phyloP scores from a whole-genome alignment of 2,329 filamentous ascomycete species.

The Chaetothyriales sp. region DNA sequence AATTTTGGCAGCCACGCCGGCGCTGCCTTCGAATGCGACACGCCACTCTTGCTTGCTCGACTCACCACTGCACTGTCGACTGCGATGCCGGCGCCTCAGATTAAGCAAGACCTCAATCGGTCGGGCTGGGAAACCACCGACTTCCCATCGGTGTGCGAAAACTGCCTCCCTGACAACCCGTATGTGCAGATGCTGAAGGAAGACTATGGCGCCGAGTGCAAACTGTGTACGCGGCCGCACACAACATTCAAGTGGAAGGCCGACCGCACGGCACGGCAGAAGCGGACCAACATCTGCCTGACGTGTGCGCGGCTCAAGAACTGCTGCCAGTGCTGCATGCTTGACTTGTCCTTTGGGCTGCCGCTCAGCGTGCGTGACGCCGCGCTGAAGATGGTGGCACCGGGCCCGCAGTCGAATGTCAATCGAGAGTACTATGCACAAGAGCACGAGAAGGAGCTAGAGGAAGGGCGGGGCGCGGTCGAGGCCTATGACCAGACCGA shows the following conservation, averaged over 20 bases:
- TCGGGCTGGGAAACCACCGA: slow-evolving; percentile 78
- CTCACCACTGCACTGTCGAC: background rate
- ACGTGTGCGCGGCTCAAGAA: slow-evolving; percentile 97
- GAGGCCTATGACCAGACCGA: slow-evolving; percentile 96
- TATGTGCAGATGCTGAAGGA: slow-evolving; percentile 99
- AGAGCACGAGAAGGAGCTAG: slow-evolving; percentile 88
- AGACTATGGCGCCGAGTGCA: slow-evolving; percentile 79
- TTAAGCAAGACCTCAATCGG: slow-evolving; percentile 89
- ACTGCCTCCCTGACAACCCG: slow-evolving; percentile 86
- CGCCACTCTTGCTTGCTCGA: background rate
- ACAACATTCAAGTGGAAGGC: slow-evolving; percentile 92
- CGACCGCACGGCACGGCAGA: slow-evolving; percentile 80
- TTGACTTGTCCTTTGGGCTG: slow-evolving; percentile 88
- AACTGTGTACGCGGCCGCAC: slow-evolving; percentile 84
- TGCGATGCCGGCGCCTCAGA: slow-evolving; percentile 64
- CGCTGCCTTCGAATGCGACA: background rate
- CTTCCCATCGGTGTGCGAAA: slow-evolving; percentile 52
- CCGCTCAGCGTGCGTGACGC: slow-evolving; percentile 92
- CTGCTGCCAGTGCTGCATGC: slow-evolving; percentile 97
- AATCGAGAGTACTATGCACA: slow-evolving; percentile 97
- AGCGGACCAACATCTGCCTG: slow-evolving; percentile 87
- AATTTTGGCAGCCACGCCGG: background rate
- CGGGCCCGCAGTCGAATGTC: slow-evolving; percentile 79
- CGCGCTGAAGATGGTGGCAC: slow-evolving; percentile 92
- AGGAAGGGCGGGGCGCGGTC: slow-evolving; percentile 70